These are phyloP conservation scores for Dendrobium catenatum DNA, from an alignment of 106 monocot genomes.

Conservation along the genomic window DNA sequence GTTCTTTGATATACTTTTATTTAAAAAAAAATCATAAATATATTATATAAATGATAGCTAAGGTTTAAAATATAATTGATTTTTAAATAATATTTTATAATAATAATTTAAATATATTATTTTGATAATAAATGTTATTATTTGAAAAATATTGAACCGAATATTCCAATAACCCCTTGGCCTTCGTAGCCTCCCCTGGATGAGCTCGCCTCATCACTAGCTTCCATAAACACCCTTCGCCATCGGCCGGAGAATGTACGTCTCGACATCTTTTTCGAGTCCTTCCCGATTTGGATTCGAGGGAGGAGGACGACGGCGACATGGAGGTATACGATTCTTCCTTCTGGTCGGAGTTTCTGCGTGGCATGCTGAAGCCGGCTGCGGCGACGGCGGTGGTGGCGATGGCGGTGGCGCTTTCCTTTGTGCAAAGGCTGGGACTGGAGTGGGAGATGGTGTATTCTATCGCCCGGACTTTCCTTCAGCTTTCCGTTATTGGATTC, in stretches of 20 bases:
- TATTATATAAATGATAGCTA: too few species aligned
- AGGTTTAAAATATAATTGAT: too few species aligned
- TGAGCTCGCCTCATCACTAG: neutral
- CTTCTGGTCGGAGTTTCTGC: conserved; percentile 60
- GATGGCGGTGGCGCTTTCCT: conserved; percentile 64
- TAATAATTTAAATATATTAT: too few species aligned
- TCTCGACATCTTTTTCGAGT: neutral
- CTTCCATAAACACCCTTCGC: neutral
- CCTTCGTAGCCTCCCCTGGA: neutral
- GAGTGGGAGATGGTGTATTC: conserved; percentile 82
- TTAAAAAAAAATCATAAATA: too few species aligned
- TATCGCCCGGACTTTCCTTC: conserved; percentile 61
- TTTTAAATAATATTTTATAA: too few species aligned
- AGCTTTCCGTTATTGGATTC: conserved; percentile 90
- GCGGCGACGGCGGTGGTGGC: conserved; percentile 61
- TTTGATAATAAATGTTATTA: too few species aligned
- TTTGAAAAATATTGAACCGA: too few species aligned
- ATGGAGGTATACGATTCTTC: conserved; percentile 22
- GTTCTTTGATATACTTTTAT: too few species aligned
- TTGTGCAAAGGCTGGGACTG: conserved; percentile 56
- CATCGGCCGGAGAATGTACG: neutral
- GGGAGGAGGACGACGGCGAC: neutral
- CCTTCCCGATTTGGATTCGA: neutral
- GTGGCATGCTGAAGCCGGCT: conserved; percentile 85
- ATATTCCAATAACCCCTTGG: too few species aligned